Base-by-base conservation (phyloP, 148 eudicot genomes). In the Spergularia bocconei region DNA sequence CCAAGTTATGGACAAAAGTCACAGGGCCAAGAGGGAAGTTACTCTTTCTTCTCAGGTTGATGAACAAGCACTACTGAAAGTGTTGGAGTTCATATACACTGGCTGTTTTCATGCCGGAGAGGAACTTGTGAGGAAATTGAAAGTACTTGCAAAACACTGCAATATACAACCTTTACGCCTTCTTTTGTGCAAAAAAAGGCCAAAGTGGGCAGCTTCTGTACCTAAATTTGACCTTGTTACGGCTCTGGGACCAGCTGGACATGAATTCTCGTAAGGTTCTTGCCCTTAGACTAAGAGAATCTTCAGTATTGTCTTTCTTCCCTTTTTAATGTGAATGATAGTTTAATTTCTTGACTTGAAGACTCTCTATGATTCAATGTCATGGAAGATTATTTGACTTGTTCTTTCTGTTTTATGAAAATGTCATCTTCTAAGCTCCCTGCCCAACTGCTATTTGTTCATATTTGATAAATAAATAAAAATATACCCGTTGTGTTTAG, bases 31-130 rank as follows among this genome's bases (percentile, higher is more conserved):
- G 70, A 84, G 78, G 74, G 84, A 83, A 83, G 82, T 91, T 71
- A 81, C 73, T 79, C 84, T 90, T 72, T 91, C 95, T 63, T 85
- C 91, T 79, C 88, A 85, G 57, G 95, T 93, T 60, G 91, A 91
- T 69, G 82, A 68, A 51, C 75, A 85, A 75, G 85, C 88, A 77
- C 76, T 93, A 56, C 61, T 74, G 78, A 93, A 90, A 82, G 52
- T 93, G 76, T 78, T 91, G 81, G 89, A 90, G 57, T 93, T 75
- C 80, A 80, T 90, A 36, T 93, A 91, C 81, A 80, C 82, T 16
- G 98, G 97, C 67, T 73, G 87, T 84, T 38, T 86, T 54, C 83
- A 87, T 80, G 91, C 82, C 16, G 84, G 75, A 64, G 87, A 75
- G 72, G 89, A 80, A 57, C 80, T 75, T 64, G 78, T 85, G 75